Base-by-base conservation (phyloP, 768 basidiomycete species). In the Punctularia strigosozonata region DNA sequence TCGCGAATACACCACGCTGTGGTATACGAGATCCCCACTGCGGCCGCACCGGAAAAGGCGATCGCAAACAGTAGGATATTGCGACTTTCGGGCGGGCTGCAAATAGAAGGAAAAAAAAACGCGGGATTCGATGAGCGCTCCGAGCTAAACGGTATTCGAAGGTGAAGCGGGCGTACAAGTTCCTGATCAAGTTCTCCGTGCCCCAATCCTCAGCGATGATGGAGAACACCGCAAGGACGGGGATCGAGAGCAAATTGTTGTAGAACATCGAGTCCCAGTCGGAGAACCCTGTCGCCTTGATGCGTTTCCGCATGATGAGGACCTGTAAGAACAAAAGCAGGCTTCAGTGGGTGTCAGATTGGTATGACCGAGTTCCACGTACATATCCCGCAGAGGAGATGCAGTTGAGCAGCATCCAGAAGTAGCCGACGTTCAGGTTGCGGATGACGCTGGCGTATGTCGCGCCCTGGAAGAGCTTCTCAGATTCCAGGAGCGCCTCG, bases 221-320 rank as follows among this genome's bases (percentile, higher is more conserved):
- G 6, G 92, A 95, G 53, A 81, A 88, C 37, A 88, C 50, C 39
- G 72, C 68, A 31, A 99, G 65, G 26, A 97, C 78, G 4, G 95
- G 95, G 49, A 98, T 92, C 15, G 89, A 94, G 37, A 98, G 64
- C 32, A 97, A 56, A 58, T 98, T 99, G 65, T 94, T 95, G 68
- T 98, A 98, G 64, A 89, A 94, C 91, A 97, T 97, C 10, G 91
- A 81, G 53, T 97, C 94, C 92, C 91, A 95, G 52, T 99, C 94
- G 36, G 90, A 80, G 64, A 98, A 97, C 15, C 88, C 88, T 13
- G 90, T 97, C 30, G 68, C 58, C 64, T 97, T 97, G 68, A 99
- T 98, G 41, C 82, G 75, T 58, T 94, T 97, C 41, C 95, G 77
- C 95, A 98, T 98, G 28, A 86, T 69, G 36, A 99, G 70, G 26